Base-by-base conservation (phyloP, 2,329 filamentous ascomycete genomes). In the Arthroderma sp. region DNA sequence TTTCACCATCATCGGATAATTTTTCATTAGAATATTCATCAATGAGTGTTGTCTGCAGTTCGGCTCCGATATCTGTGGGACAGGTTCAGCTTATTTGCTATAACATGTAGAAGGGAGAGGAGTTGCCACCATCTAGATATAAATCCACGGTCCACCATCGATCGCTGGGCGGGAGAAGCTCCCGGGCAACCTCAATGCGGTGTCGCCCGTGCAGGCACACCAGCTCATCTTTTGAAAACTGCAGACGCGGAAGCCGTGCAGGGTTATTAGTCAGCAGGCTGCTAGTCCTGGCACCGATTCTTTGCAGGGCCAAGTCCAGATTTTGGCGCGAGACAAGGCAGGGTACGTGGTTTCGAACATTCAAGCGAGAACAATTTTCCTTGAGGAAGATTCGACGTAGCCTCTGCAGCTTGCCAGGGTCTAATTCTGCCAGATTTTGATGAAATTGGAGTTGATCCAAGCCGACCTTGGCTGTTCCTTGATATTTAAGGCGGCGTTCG, bases 1-100 rank as follows among this genome's bases (percentile, higher is more conserved):
- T 52, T 45, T 59, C 50, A 29, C 56, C 52, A 48, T 59, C 49
- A 36, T 39, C 55, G 15, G 54, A 52, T 8, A 45, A 46, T 39
- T 54, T 51, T 46, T 60, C 46, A 33, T 58, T 58, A 4, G 52
- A 42, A 48, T 61, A 61, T 53, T 59, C 57, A 39, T 62, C 51
- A 29, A 53, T 47, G 10, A 61, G 51, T 7, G 51, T 30, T 27
- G 42, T 53, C 37, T 48, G 47, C 31, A 62, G 52, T 40, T 56
- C 49, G 29, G 34, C 37, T 38, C 51, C 52, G 8, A 56, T 51
- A 50, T 58, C 56, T 60, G 43, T n/a, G 37, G 15, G 28, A 27
- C 7, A 39, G 22, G 8, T 6, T 29, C 29, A 28, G 30, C 22
- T 42, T 5, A 42, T n/a, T 7, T 9, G 30, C 38, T 34, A 36